Evolutionary conservation across 768 basidiomycete species (phyloP).

Genomic region (Leccinum subgranulosum): DNA sequence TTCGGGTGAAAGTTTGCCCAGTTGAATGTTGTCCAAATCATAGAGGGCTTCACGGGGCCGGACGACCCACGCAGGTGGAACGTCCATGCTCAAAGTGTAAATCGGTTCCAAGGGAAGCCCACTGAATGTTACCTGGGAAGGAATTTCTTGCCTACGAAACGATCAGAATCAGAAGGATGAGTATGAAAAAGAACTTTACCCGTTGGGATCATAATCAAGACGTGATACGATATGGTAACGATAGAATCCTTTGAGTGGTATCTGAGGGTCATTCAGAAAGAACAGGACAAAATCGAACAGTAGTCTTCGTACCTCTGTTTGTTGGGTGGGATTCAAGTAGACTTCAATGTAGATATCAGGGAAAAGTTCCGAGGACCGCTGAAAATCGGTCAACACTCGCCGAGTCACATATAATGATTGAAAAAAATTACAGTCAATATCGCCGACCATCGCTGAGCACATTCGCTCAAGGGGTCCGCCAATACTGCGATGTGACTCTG

Average conservation of each 20-base stretch:
- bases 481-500: slow-evolving; percentile 68
- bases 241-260: slow-evolving; percentile 93
- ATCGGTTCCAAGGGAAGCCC: slow-evolving; percentile 82
- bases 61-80: slow-evolving; percentile 89
- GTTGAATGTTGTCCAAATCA: slow-evolving; percentile 94
- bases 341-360: slow-evolving; percentile 69
- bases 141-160: slow-evolving; percentile 51
- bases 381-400: not conserved
- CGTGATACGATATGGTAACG: slow-evolving; percentile 63
- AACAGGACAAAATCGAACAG: not conserved
- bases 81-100: slow-evolving; percentile 92
- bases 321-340: slow-evolving; percentile 69
- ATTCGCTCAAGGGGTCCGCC: slow-evolving; percentile 82
- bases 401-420: not conserved
- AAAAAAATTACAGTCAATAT: slow-evolving; percentile 58
- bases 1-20: slow-evolving; percentile 57
- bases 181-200: slow-evolving; percentile 40
- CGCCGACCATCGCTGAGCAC: slow-evolving; percentile 83
- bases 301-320: slow-evolving; percentile 56
- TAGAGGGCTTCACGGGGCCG: slow-evolving; percentile 84
- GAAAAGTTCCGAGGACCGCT: slow-evolving; percentile 39
- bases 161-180: not conserved
- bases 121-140: slow-evolving; percentile 60
- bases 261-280: slow-evolving; percentile 37
- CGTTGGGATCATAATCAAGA: slow-evolving; percentile 62